phyloP scores from a whole-genome alignment of 495 filamentous ascomycete genomes.

The Aspergillus panamensis region DNA sequence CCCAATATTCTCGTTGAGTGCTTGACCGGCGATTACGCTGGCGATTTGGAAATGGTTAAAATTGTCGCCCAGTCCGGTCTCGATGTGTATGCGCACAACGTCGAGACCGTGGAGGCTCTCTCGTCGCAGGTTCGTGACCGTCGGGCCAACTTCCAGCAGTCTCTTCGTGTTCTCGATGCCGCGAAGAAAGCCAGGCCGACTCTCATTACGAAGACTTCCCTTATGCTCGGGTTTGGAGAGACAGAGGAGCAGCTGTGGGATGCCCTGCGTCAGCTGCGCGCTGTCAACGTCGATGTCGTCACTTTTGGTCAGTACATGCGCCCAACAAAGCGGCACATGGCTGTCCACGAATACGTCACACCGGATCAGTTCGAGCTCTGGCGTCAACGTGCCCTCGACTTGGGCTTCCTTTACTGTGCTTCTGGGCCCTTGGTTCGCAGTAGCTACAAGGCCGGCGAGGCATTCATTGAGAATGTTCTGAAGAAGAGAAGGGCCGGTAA shows the following conservation, averaged over 20 bases:
- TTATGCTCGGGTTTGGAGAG: conserved; percentile 96
- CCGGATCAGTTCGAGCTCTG: conserved; percentile 88
- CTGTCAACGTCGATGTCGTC: conserved; percentile 81
- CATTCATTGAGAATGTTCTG: conserved; percentile 97
- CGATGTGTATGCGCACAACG: conserved; percentile 95
- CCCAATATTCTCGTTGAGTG: conserved; percentile 90
- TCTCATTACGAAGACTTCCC: conserved; percentile 93
- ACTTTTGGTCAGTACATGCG: conserved; percentile 99
- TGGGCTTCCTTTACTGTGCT: conserved; percentile 96
- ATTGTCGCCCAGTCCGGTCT: conserved; percentile 81
- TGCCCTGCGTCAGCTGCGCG: conserved; percentile 74
- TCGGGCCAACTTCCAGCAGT: conserved; percentile 84
- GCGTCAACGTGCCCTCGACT: conserved; percentile 82
- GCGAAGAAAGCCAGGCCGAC: conserved; percentile 71
- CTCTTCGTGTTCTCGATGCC: conserved; percentile 70
- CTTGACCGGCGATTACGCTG: conserved; percentile 84
- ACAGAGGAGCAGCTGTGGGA: conserved; percentile 84
- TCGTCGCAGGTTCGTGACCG: conserved; percentile 89
- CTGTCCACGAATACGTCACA: conserved; percentile 89
- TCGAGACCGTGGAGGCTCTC: conserved; percentile 90
- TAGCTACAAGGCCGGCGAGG: conserved; percentile 96
- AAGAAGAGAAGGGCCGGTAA: conserved; percentile 66
- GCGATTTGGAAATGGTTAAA: conserved; percentile 76
- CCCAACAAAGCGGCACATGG: conserved; percentile 95
- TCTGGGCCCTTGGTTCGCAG: conserved; percentile 89